Base-by-base conservation (phyloP, 1,139 yeast genomes). In the Lodderomyces theae region DNA sequence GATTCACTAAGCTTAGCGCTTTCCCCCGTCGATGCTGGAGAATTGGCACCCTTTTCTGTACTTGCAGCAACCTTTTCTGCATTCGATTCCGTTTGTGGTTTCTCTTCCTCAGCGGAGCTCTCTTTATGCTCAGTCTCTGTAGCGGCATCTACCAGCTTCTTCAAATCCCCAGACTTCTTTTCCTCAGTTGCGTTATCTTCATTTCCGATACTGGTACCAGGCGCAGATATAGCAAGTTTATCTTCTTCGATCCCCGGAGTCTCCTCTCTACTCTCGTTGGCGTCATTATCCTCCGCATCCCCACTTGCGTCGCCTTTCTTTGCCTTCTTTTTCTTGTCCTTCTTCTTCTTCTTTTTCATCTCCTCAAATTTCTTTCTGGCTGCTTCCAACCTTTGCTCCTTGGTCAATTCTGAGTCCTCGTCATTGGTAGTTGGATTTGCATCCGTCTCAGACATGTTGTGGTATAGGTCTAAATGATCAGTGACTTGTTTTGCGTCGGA, bases 291-390 rank as follows among this genome's bases (percentile, higher is more conserved):
- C 23, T 49, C 48, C 40, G 46, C 48, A 38, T 46, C 53, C 44
- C 52, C 40, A n/a, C 34, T 42, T n/a, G 25, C 22, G 17, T 48
- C 49, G 17, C 43, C 51, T 18, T 50, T 55, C 21, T 41, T 43
- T 12, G 34, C 10, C 8, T 18, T 17, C 48, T 54, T 55, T 46
- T 53, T 55, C 58, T 64, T 66, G 50, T 58, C 57, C 64, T 69
- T 68, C 59, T 75, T 76, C 57, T 76, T 76, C 58, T 77, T 75
- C 65, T 76, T 78, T 68, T 81, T 80, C 66, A 80, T 62, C 48
- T 79, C 82, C 46, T 80, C 85, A 51, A 73, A 78, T 56, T 77
- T 74, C 63, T 79, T 79, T 52, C 80, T 72, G 11, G 87, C 87
- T 1, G 80, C 80, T 46, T 80, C 85, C 39, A 82, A 64, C 57